Base-by-base conservation (phyloP, 345 rosid species). In the Sonneratia alba region DNA sequence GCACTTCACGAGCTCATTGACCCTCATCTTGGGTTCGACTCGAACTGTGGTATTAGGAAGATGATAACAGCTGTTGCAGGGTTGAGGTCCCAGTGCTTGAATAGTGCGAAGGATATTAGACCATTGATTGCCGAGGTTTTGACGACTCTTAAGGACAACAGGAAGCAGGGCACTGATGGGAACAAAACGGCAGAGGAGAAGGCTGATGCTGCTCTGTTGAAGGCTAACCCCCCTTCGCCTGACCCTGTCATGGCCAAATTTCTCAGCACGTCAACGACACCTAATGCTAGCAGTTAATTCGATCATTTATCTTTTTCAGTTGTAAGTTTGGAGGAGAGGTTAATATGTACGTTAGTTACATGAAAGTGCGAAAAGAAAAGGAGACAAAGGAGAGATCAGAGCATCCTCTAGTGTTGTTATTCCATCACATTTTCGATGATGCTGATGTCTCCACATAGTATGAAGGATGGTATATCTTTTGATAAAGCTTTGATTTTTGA, bases 1-100 rank as follows among this genome's bases (percentile, higher is more conserved):
- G 79, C 83, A 14, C 59, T 94, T 72, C 85, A 84, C 15, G 91
- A 89, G 75, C 90, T 94, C 40, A 93, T 94, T 36, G 97, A 91
- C 71, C 76, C 45, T 1, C 66, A 77, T 53, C 96, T 94, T 1
- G 97, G 97, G 71, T 94, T 82, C 3, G 90, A 89, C 14, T 77
- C 86, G 12, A 89, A 94, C 70, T 36, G 78, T 70, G 72, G 76
- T 40, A 82, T 80, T 16, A 77, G 83, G 71, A 76, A 73, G 69
- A 82, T 76, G 79, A 87, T 94, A 49, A 81, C 70, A 37, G 86
- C 87, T 0, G 97, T 91, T 10, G 96, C 96, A 32, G 96, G 88
- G 83, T 76, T 94, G 62, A 96, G 95, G 47, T 91, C 89, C 80
- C 93, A 69, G 21, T 94, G 98, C 72, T 83, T 94, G 76, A 96